Evolutionary conservation across 2,329 filamentous ascomycete species (phyloP), one percentile per base, ranked within the genome.

Genomic region (Rhynchosporium graminicola): DNA sequence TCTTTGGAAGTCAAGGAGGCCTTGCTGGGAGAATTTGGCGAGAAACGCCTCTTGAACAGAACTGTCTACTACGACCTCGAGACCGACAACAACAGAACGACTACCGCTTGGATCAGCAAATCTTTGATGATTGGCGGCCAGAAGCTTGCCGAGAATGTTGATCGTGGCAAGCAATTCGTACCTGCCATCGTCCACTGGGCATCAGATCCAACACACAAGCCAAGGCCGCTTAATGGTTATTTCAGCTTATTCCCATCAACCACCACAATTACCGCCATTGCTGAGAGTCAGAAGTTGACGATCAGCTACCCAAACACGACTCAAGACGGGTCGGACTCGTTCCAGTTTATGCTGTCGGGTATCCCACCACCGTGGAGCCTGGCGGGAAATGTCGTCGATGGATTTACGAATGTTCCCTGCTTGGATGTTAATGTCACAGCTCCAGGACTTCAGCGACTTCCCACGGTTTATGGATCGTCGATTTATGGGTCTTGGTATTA

Each of bases 181-280:
- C 79, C 79, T 2, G 77, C 78, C 3, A 78, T 80, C 40, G 77
- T 79, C 0, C 79, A 80, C 65, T 80, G 78, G 79, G 77, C 77
- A 9, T 71, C 74, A 0, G 78, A 80, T 57, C 72, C 74, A 12
- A 54, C 58, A 0, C 77, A 78, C 54, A 75, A 67, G 31, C 76
- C 78, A 0, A 77, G 72, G 40, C 77, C 77, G 0, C 77, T 78
- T 61, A 71, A 72, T 45, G 74, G 73, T 6, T 77, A 77, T 61
- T 78, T 79, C 66, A 72, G 71, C 28, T 68, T 79, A 28, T 79
- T 77, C 59, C 77, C 79, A 0, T 76, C 75, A 0, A 78, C 79
- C 0, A 77, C 77, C 6, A 78, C 78, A 4, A 74, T 80, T 38
- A 67, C 73, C 20, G 76, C 79, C 7, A 68, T 76, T 7, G 78